Evolutionary conservation across 2,329 filamentous ascomycete species (phyloP).

Genomic region (Talaromyces sp.): DNA sequence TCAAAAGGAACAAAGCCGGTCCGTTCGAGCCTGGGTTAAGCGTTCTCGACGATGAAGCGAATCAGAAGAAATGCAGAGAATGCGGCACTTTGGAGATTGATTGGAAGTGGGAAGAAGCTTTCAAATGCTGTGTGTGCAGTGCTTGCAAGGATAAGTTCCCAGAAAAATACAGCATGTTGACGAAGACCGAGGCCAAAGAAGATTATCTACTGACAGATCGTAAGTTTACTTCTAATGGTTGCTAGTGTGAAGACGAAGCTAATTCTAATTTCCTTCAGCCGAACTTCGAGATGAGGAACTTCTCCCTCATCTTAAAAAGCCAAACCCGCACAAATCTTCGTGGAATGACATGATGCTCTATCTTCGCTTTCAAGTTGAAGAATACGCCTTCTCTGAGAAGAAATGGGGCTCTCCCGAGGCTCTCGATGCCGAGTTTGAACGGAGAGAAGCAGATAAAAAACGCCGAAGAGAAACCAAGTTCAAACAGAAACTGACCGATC

Average conservation of each 20-base stretch:
- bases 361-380: slow-evolving; percentile 87
- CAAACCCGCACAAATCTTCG: slow-evolving; percentile 91
- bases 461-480: slow-evolving; percentile 86
- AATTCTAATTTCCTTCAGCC: slow-evolving; percentile 43
- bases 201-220: slow-evolving; percentile 93
- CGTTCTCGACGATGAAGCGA: slow-evolving; percentile 58
- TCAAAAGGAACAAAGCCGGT: slow-evolving; percentile 69
- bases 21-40: slow-evolving; percentile 88
- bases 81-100: slow-evolving; percentile 84
- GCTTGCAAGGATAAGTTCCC: slow-evolving; percentile 83
- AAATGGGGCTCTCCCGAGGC: slow-evolving; percentile 90
- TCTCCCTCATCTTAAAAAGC: slow-evolving; percentile 78
- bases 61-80: slow-evolving; percentile 73
- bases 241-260: background rate
- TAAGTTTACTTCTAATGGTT: slow-evolving; percentile 40
- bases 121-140: slow-evolving; percentile 69
- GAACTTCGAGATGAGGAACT: slow-evolving; percentile 86
- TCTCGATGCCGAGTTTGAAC: slow-evolving; percentile 82
- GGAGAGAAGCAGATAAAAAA: slow-evolving; percentile 73
- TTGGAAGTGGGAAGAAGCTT: slow-evolving; percentile 87
- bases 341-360: slow-evolving; percentile 99
- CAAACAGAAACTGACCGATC: slow-evolving; percentile 75
- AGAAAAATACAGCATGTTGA: slow-evolving; percentile 90
- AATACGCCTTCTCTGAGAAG: slow-evolving; percentile 72
- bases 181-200: slow-evolving; percentile 92